Conservation (phyloP, 164 flowering plant species). For the Sedum album region DNA sequence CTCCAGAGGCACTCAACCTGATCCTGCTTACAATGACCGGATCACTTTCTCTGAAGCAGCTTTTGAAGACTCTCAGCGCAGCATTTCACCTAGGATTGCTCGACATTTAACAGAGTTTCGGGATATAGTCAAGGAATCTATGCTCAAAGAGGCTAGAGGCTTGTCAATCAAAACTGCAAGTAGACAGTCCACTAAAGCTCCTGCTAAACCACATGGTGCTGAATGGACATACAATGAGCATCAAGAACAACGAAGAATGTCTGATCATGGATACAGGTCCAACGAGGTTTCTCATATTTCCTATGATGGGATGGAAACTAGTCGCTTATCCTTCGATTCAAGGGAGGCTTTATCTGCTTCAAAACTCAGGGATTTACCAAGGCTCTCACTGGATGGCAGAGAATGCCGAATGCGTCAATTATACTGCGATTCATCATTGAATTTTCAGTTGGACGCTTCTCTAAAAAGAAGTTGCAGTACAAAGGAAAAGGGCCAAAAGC, state of each 20-base stretch:
- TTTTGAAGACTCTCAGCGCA: slow-evolving; percentile 33
- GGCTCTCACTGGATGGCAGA: slow-evolving; percentile 74
- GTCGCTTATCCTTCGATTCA: slow-evolving; percentile 46
- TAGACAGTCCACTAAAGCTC: slow-evolving; percentile 40
- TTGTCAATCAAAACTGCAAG: too few relatives aligned
- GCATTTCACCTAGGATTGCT: slow-evolving; percentile 31
- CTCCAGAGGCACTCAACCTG: slow-evolving; percentile 37
- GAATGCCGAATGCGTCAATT: slow-evolving; percentile 36
- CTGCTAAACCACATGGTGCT: slow-evolving; percentile 55
- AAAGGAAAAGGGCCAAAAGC: too few relatives aligned
- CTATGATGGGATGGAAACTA: slow-evolving; percentile 63
- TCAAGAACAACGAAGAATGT: slow-evolving; percentile 36
- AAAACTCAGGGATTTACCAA: too few relatives aligned
- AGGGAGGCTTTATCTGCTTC: too few relatives aligned
- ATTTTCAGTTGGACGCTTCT: slow-evolving; percentile 17
- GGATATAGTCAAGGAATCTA: slow-evolving; percentile 66
- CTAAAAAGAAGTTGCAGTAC: too few relatives aligned
- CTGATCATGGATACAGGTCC: slow-evolving; percentile 32
- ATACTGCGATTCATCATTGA: slow-evolving; percentile 24
- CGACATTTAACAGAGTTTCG: slow-evolving; percentile 52
- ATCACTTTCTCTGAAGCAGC: slow-evolving; percentile 44
- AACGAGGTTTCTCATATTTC: too few relatives aligned
- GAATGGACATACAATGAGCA: slow-evolving; percentile 44
- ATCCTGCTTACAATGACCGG: too few relatives aligned
- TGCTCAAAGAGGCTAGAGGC: too few relatives aligned